Evolutionary conservation across 2,329 filamentous ascomycete species (phyloP).

Genomic region (Aplosporella prunicola): DNA sequence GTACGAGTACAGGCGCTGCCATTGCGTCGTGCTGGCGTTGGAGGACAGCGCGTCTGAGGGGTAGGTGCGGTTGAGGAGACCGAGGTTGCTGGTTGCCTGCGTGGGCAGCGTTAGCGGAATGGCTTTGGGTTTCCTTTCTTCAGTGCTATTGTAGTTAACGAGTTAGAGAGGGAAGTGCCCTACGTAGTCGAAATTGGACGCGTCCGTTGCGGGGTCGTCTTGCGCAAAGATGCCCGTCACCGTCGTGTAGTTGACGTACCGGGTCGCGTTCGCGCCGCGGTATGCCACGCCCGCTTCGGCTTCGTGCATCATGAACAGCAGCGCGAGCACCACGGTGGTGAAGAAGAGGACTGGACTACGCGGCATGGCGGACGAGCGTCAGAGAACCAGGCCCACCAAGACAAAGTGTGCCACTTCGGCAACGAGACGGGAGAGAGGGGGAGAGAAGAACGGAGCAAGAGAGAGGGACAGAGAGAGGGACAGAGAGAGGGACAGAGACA

Average conservation of each 20-base stretch:
- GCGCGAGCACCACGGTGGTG: constrained; percentile 5
- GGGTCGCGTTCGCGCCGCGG: constrained; percentile 1
- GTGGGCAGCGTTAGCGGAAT: neutral
- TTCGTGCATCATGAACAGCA: constrained; percentile 10
- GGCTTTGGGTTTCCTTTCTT: too few species aligned
- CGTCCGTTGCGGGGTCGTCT: constrained; percentile 48
- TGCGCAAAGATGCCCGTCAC: constrained; percentile 56
- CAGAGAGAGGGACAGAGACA: too few species aligned
- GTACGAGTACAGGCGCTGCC: constrained; percentile 54
- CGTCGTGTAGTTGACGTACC: constrained; percentile 49
- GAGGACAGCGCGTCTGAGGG: constrained; percentile 39
- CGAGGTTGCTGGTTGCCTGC: constrained; percentile 55
- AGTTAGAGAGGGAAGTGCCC: constrained; percentile 20
- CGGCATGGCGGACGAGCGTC: too few species aligned
- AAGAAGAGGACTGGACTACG: constrained; percentile 10
- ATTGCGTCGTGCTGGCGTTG: constrained; percentile 45
- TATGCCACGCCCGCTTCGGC: constrained; percentile 1
- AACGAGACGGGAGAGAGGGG: too few species aligned
- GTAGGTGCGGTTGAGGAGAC: constrained; percentile 55
- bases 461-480: too few species aligned
- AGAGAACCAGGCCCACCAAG: too few species aligned
- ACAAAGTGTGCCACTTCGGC: too few species aligned
- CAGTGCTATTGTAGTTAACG: too few species aligned
- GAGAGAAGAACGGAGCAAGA: too few species aligned
- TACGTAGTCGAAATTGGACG: constrained; percentile 53